These are phyloP conservation scores for Sequoia sempervirens DNA, from an alignment of 75 land plant species.

Conservation along the genomic window DNA sequence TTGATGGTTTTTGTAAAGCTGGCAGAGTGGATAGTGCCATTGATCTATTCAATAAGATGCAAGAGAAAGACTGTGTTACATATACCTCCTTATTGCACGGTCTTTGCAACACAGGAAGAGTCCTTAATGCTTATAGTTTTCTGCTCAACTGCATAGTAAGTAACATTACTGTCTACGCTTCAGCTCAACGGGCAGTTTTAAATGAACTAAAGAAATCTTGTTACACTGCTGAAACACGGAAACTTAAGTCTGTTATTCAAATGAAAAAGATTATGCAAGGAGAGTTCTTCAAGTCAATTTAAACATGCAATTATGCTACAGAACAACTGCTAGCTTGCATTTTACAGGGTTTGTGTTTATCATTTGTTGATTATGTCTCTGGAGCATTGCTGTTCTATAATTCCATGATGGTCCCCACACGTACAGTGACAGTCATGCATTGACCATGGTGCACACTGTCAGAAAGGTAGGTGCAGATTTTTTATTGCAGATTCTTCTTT, in stretches of 20 bases:
- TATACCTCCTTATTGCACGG: constrained; percentile 57
- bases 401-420: neutral
- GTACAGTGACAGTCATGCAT: neutral
- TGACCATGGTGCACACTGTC: neutral
- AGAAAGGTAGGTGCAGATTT: neutral
- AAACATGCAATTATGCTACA: constrained; percentile 1
- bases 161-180: constrained; percentile 25
- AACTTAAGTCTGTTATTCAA: constrained; percentile 19
- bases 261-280: constrained; percentile 17
- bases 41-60: constrained; percentile 37
- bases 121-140: constrained; percentile 33
- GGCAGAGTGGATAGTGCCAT: constrained; percentile 50
- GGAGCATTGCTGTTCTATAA: neutral
- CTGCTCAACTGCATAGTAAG: constrained; percentile 30
- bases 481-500: neutral
- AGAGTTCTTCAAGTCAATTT: neutral
- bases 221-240: constrained; percentile 30
- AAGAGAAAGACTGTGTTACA: constrained; percentile 53
- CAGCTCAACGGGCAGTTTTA: constrained; percentile 37
- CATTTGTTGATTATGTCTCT: neutral
- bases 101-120: constrained; percentile 47
- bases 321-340: neutral
- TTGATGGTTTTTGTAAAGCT: constrained; percentile 56
- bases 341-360: neutral
- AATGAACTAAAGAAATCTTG: constrained; percentile 33